Conservation (phyloP, 78 protist species). For the Guillardia theta region DNA sequence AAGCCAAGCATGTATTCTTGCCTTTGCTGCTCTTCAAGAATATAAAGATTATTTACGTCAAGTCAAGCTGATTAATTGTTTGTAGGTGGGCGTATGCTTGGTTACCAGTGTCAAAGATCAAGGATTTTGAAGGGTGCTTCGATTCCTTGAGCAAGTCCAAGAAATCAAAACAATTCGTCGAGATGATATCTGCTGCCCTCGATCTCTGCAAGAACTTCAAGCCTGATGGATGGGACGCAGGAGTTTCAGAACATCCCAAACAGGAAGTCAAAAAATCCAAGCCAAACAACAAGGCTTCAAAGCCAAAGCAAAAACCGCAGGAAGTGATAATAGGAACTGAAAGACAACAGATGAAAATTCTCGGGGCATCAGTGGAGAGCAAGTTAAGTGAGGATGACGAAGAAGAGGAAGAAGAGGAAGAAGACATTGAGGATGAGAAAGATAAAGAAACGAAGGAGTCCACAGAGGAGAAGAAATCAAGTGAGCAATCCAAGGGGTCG, state of each 20-base stretch:
- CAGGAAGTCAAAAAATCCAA: not conserved
- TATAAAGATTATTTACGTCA: not conserved
- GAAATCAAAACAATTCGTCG: not conserved
- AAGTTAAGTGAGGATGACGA: not conserved
- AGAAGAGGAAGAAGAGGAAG: not conserved
- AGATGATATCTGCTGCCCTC: not conserved
- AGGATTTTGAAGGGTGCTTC: not conserved
- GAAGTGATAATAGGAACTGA: not conserved
- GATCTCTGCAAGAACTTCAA: not conserved
- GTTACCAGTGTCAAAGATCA: not conserved
- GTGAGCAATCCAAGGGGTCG: too few relatives aligned
- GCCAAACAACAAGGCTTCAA: not conserved
- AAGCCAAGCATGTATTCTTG: not conserved
- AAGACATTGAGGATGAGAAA: not conserved
- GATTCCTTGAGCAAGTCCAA: not conserved
- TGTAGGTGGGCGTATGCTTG: not conserved
- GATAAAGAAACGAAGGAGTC: not conserved
- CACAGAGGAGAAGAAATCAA: not conserved
- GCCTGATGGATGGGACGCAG: not conserved
- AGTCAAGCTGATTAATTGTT: not conserved
- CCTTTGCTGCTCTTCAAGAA: not conserved
- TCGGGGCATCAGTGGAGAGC: not conserved
- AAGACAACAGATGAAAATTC: not conserved
- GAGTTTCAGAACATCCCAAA: not conserved
- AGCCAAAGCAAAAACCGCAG: not conserved